Percentiles rank a stretch among this genome's conserved stretches.
phyloP scores from a whole-genome alignment of 768 basidiomycete species.

The Leccinum pellstonianum region DNA sequence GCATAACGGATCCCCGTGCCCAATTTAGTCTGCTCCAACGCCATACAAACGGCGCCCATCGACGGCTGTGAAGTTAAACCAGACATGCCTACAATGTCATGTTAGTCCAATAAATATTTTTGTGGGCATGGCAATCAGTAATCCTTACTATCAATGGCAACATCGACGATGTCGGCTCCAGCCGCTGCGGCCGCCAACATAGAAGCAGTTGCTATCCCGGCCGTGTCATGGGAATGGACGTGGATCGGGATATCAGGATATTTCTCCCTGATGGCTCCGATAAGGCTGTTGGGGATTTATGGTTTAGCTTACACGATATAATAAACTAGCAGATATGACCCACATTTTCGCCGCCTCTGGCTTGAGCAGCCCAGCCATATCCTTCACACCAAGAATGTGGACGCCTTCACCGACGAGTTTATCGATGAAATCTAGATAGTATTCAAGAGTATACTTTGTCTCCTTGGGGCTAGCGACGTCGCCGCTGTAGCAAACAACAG shows the following conservation, averaged over 20 bases:
- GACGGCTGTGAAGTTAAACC: constrained; percentile 98
- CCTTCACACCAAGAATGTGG: constrained; percentile 96
- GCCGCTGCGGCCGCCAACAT: constrained; percentile 96
- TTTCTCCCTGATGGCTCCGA: constrained; percentile 92
- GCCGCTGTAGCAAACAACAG: constrained; percentile 97
- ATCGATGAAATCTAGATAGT: constrained; percentile 95
- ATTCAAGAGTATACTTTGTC: constrained; percentile 95
- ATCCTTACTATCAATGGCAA: constrained; percentile 92
- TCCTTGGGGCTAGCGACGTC: constrained; percentile 94
- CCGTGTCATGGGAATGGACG: constrained; percentile 99
- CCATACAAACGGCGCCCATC: constrained; percentile 96
- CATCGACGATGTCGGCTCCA: constrained; percentile 97
- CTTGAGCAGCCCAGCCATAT: constrained; percentile 97
- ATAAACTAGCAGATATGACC: constrained; percentile 23
- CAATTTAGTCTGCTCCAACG: constrained; percentile 89
- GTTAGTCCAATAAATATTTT: constrained; percentile 17
- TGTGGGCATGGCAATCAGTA: background rate
- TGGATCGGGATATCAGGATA: constrained; percentile 98
- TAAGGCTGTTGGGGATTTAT: constrained; percentile 53
- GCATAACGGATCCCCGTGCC: constrained; percentile 97
- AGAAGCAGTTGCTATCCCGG: constrained; percentile 95
- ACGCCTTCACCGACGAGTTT: constrained; percentile 93
- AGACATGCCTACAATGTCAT: constrained; percentile 74
- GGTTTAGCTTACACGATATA: constrained; percentile 4
- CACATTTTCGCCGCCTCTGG: constrained; percentile 91